These are phyloP conservation scores for Ajuga reptans DNA, from an alignment of 305 asterid species.

Conservation along the genomic window DNA sequence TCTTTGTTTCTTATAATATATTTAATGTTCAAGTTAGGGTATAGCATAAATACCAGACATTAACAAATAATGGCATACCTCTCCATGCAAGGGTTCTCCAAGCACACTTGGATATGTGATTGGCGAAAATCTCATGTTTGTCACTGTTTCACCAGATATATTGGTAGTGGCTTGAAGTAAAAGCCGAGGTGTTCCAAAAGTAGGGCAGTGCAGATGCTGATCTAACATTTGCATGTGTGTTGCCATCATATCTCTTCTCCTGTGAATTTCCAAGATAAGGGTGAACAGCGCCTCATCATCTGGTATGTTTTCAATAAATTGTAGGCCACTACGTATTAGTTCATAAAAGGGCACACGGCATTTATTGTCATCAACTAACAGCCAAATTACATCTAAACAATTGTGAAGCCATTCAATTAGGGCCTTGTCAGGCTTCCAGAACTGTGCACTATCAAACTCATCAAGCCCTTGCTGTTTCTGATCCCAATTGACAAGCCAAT, in stretches of 20 bases:
- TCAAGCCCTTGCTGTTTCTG: slow-evolving; percentile 58
- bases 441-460: slow-evolving; percentile 59
- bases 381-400: slow-evolving; percentile 91
- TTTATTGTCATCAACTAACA: slow-evolving; percentile 71
- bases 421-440: slow-evolving; percentile 73
- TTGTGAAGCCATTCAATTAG: slow-evolving; percentile 84
- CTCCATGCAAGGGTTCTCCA: slow-evolving; percentile 99
- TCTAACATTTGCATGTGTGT: slow-evolving; percentile 98
- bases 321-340: slow-evolving; percentile 82
- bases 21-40: slow-evolving; percentile 4
- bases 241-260: slow-evolving; percentile 95
- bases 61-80: slow-evolving; percentile 42
- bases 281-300: slow-evolving; percentile 96
- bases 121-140: slow-evolving; percentile 80
- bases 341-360: slow-evolving; percentile 94
- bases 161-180: slow-evolving; percentile 72
- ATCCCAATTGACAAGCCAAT: slow-evolving; percentile 92
- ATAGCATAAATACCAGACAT: neutral
- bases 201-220: slow-evolving; percentile 95
- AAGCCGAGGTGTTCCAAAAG: slow-evolving; percentile 92
- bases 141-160: slow-evolving; percentile 67
- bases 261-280: slow-evolving; percentile 82
- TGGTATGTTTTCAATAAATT: slow-evolving; percentile 83
- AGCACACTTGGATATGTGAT: slow-evolving; percentile 96
- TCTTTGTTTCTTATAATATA: neutral